Evolutionary conservation across 2,329 filamentous ascomycete genomes (phyloP), one percentile per base, ranked within the genome.

Genomic region (Pestalotiopsis fici): DNA sequence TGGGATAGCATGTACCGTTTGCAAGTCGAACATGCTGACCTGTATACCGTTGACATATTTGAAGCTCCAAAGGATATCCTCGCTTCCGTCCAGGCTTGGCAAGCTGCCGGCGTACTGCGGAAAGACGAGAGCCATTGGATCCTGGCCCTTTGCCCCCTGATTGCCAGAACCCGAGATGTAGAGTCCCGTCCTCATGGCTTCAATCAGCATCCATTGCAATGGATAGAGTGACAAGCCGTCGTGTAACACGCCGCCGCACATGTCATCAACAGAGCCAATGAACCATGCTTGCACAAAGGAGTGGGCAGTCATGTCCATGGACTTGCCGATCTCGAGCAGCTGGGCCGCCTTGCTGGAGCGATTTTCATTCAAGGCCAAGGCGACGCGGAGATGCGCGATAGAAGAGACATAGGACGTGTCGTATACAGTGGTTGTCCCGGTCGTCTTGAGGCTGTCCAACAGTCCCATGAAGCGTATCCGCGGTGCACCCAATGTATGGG

Each of bases 201-300:
- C 80, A 12, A 78, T 68, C 35, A 82, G 67, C 72, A 82, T 81
- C 80, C 80, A 83, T 68, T 83, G 80, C 1, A 82, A 67, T 3
- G 81, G 79, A 68, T 82, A 83, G 3, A 83, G 71, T 4, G 78
- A 77, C 4, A 82, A 70, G 2, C 80, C 80, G 64, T 80, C 79
- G 3, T 79, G 73, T 28, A 69, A 70, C 3, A 76, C 69, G 1
- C 77, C 75, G 2, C 80, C 80, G 3, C 79, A 78, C 28, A 83
- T 73, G 60, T 83, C 80, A 6, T 69, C 71, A 64, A 81, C 76
- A 1, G 72, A 75, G 3, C 80, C 80, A 2, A 79, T 75, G 67
- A 82, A 83, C 78, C 78, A 80, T 2, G 80, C 79, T 67, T 82
- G 76, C 7, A 81, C 65, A 7, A 78, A 72, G 12, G 74, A 79